Percentiles rank a stretch among this genome's conserved stretches.
Conservation (phyloP, 345 rosid genomes). For the Arabidopsis arenosa region DNA sequence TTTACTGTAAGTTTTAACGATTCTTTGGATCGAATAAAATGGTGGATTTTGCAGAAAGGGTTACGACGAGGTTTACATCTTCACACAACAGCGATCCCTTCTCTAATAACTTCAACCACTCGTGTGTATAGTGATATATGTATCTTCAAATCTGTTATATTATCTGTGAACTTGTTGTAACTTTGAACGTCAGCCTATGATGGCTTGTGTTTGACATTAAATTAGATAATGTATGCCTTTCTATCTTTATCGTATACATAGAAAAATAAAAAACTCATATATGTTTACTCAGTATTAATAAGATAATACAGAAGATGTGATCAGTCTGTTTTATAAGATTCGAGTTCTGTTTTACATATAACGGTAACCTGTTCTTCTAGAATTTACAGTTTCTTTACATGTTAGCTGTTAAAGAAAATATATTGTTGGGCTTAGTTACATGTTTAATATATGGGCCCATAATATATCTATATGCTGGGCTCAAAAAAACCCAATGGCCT, state of each 20-base stretch:
- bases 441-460: no score
- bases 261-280: no score
- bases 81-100: slow-evolving; percentile 48
- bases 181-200: neutral
- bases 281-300: no score
- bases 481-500: slow-evolving; percentile 3
- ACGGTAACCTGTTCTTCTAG: no score
- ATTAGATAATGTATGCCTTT: neutral
- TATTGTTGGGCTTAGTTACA: no score
- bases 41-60: slow-evolving; percentile 64
- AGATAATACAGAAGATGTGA: no score
- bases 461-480: neutral
- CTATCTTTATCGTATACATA: no score
- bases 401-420: no score
- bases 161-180: slow-evolving; percentile 6
- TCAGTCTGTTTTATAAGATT: no score
- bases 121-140: slow-evolving; percentile 3
- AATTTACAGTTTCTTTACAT: no score
- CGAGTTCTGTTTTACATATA: no score
- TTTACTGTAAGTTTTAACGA: neutral
- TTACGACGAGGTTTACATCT: slow-evolving; percentile 85
- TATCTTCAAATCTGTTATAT: neutral
- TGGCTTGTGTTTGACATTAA: slow-evolving; percentile 5
- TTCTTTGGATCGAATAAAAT: slow-evolving; percentile 5
- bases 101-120: neutral